A percentile compares a stretch with the other conserved stretches of the same genome.
These are phyloP conservation scores for Boletus speciosus DNA, from an alignment of 768 basidiomycete species.

Conservation along the genomic window DNA sequence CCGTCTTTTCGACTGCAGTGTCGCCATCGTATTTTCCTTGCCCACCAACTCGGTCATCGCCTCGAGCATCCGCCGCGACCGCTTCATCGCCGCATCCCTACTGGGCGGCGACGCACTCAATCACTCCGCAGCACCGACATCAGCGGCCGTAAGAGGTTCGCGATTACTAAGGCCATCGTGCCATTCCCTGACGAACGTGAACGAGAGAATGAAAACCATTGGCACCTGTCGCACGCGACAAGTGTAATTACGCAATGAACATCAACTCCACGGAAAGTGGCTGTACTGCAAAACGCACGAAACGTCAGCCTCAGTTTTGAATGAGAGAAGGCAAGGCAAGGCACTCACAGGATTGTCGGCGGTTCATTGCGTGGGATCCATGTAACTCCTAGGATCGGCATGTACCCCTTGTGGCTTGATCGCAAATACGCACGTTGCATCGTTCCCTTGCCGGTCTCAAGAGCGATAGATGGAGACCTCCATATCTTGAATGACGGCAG, in stretches of 20 bases:
- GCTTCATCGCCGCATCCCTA: conserved; percentile 26
- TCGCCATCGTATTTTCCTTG: conserved; percentile 45
- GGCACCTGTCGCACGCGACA: conserved; percentile 26
- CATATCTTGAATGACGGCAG: conserved; percentile 55
- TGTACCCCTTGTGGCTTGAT: conserved; percentile 73
- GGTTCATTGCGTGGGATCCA: conserved; percentile 56
- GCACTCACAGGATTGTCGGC: conserved; percentile 41
- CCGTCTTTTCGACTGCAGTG: conserved; percentile 57
- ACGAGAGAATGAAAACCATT: conserved; percentile 36
- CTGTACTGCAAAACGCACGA: conserved; percentile 33
- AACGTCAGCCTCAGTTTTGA: not conserved
- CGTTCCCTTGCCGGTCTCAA: conserved; percentile 59
- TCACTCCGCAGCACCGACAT: conserved; percentile 40
- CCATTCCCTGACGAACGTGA: conserved; percentile 45
- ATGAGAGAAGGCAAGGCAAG: not conserved
- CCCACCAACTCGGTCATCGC: no score
- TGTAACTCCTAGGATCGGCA: conserved; percentile 57
- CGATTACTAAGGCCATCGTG: conserved; percentile 32
- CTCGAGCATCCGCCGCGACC: conserved; percentile 21
- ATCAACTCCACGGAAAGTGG: conserved; percentile 49
- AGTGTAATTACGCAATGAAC: conserved; percentile 54
- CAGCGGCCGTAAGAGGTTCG: conserved; percentile 35
- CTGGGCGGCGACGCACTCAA: conserved; percentile 24
- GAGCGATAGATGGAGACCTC: conserved; percentile 53
- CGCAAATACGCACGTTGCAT: conserved; percentile 60